phyloP scores from a whole-genome alignment of 208 protist genomes.

The Strigomonas culicis region DNA sequence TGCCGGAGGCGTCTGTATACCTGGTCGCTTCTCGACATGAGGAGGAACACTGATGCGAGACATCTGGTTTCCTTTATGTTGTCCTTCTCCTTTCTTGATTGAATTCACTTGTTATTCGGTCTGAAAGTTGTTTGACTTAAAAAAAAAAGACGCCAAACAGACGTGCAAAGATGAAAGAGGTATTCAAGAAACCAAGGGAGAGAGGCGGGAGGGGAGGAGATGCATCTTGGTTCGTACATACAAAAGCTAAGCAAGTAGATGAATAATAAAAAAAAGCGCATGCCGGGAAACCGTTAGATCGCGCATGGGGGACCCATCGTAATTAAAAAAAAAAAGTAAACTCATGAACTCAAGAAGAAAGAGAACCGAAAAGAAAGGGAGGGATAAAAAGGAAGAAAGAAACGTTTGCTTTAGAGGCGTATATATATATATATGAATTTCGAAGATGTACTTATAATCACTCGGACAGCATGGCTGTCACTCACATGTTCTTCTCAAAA shows the following conservation, averaged over 20 bases:
- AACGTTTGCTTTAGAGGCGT: neutral
- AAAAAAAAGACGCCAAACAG: no score
- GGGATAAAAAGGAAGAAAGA: constrained; percentile 1
- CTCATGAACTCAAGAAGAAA: neutral
- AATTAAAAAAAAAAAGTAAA: neutral
- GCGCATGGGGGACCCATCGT: neutral
- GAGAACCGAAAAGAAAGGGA: neutral
- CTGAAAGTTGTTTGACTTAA: constrained; percentile 10
- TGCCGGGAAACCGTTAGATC: neutral
- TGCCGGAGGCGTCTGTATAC: constrained; percentile 15
- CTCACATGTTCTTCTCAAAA: constrained; percentile 83
- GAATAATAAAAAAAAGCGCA: neutral
- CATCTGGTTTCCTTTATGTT: neutral
- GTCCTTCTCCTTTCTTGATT: neutral
- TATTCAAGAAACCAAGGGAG: neutral
- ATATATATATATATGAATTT: neutral
- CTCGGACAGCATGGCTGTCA: neutral
- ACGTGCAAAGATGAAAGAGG: neutral
- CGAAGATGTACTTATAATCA: neutral
- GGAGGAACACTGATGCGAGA: constrained; percentile 53
- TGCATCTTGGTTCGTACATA: neutral
- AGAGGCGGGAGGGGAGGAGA: neutral
- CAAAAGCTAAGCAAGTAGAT: neutral
- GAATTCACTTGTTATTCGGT: no score
- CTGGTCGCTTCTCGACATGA: constrained; percentile 27